Evolutionary conservation across 495 filamentous ascomycete species (phyloP), one percentile per base, ranked within the genome.

Genomic region (Terfezia claveryi): DNA sequence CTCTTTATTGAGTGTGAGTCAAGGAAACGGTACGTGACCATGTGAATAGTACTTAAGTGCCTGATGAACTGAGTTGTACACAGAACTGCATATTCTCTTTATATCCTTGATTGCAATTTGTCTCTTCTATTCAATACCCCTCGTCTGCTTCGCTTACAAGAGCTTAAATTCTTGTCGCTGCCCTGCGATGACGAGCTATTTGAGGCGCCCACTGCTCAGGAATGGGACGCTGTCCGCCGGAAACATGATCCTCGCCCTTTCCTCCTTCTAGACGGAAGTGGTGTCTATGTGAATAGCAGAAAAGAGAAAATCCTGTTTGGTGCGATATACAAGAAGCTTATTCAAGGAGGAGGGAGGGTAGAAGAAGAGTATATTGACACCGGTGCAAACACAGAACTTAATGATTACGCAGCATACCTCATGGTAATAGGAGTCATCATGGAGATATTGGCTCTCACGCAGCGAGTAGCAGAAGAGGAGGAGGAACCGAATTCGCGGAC

Each of bases 111-210:
- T 55, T 63, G 61, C 36, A 59, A 63, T 23, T 56, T 59, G 49
- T 51, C 57, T 14, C 57, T 63, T 41, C 14, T 62, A 36, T 63
- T 63, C 27, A 57, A 63, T 37, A 53, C 60, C 8, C 61, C 61
- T 16, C 61, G 61, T 10, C 57, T 63, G 9, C 54, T 63, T 52
- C 56, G 61, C 32, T 57, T 51, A 4, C 49, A 50, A 11, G 61
- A 63, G 20, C 60, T 63, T 20, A 59, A 57, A 44, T 56, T 55
- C 41, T 56, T 63, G n/a, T 60, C 61, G 12, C 50, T 63, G 11
- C 61, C 61, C 27, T 63, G 61, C 11, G 61, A 63, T 49, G 61
- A 61, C 23, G 53, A 63, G 38, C 52, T 63, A 8, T 63, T 63
- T 14, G 61, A 62, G 23, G 61, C 61, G 12, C 10, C 53, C 17